A percentile compares a stretch with the other conserved stretches of the same genome.
Conservation (phyloP, 805 yeast species). For the Metschnikowia shivogae region DNA sequence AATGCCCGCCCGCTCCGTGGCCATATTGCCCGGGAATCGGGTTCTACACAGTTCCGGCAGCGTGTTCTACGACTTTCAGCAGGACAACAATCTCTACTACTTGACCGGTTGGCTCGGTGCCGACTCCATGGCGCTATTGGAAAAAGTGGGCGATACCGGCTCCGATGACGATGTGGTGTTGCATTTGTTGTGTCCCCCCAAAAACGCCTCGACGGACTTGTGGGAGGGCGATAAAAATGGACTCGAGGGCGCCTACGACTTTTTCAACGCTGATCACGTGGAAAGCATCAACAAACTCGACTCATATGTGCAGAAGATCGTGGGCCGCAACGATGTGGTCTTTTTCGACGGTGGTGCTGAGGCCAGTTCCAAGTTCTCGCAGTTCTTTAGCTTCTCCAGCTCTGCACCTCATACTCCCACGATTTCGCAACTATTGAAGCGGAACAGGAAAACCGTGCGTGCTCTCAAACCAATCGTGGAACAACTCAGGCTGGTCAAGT, state of each 20-base stretch:
- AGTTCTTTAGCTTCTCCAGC: slow-evolving; percentile 18
- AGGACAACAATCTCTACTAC: slow-evolving; percentile 82
- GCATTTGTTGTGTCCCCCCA: slow-evolving; percentile 83
- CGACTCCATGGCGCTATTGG: slow-evolving; percentile 64
- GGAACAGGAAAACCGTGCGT: slow-evolving; percentile 34
- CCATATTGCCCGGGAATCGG: slow-evolving; percentile 68
- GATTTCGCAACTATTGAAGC: slow-evolving; percentile 20
- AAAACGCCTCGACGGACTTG: slow-evolving; percentile 69
- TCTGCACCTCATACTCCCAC: slow-evolving; percentile 10
- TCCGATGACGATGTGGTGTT: slow-evolving; percentile 48
- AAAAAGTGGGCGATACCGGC: slow-evolving; percentile 51
- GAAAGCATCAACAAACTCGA: slow-evolving; percentile 45
- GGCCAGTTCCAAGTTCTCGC: slow-evolving; percentile 11
- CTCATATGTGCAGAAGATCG: slow-evolving; percentile 42
- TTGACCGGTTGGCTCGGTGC: slow-evolving; percentile 94
- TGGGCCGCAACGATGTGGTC: slow-evolving; percentile 47
- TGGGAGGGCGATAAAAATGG: slow-evolving; percentile 98
- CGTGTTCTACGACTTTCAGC: slow-evolving; percentile 90
- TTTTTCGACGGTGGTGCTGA: slow-evolving; percentile 45
- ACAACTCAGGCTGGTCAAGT: slow-evolving; percentile 63
- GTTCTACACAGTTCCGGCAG: slow-evolving; percentile 82
- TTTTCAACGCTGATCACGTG: slow-evolving; percentile 83
- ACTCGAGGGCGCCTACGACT: slow-evolving; percentile 69
- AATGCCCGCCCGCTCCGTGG: slow-evolving; percentile 62
- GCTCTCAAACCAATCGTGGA: slow-evolving; percentile 44